phyloP scores from a whole-genome alignment of 495 filamentous ascomycete genomes.

The Cladorrhinum samala region DNA sequence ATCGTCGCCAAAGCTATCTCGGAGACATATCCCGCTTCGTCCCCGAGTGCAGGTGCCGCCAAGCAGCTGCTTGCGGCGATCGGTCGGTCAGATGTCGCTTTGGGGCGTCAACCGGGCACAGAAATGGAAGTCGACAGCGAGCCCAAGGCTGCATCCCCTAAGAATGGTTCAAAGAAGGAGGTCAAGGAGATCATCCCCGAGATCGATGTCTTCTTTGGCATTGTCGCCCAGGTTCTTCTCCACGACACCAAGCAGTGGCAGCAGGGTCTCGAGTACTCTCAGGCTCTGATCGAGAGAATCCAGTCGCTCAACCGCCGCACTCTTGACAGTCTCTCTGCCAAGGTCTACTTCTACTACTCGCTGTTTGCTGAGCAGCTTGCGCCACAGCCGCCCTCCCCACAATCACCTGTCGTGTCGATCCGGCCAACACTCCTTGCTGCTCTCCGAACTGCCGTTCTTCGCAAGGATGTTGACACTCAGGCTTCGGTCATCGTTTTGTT shows the following conservation, averaged over 20 bases:
- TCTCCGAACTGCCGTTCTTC: slow-evolving; percentile 84
- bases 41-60: slow-evolving; percentile 54
- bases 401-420: slow-evolving; percentile 75
- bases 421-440: slow-evolving; percentile 81
- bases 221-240: slow-evolving; percentile 83
- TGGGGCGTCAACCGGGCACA: slow-evolving; percentile 45
- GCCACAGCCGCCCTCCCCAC: slow-evolving; percentile 79
- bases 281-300: slow-evolving; percentile 70
- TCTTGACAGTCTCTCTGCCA: slow-evolving; percentile 85
- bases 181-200: slow-evolving; percentile 77
- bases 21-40: slow-evolving; percentile 61
- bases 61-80: slow-evolving; percentile 64
- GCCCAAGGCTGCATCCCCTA: slow-evolving; percentile 32
- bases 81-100: slow-evolving; percentile 55
- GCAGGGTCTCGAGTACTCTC: slow-evolving; percentile 76
- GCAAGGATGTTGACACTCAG: slow-evolving; percentile 94
- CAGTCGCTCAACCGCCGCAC: slow-evolving; percentile 88
- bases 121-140: slow-evolving; percentile 79
- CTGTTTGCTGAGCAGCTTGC: slow-evolving; percentile 86
- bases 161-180: slow-evolving; percentile 51
- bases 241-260: slow-evolving; percentile 77
- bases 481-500: slow-evolving; percentile 90
- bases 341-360: slow-evolving; percentile 96
- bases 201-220: slow-evolving; percentile 84
- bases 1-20: slow-evolving; percentile 74